Evolutionary conservation across 495 filamentous ascomycete species (phyloP).

Genomic region (Hypoxylon trugodes): DNA sequence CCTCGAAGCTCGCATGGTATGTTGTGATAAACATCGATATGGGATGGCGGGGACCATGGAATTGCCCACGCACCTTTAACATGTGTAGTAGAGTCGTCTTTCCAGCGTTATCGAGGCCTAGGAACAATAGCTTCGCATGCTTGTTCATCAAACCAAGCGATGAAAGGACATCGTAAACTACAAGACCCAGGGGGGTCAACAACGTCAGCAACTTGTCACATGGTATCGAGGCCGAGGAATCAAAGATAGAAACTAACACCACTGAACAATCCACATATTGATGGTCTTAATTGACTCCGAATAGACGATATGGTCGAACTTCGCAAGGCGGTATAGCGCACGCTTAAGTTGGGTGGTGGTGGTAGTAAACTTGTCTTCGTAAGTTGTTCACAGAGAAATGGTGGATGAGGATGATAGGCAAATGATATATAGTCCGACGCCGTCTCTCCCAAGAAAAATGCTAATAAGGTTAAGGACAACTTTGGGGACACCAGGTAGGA

Average conservation of each 20-base stretch:
- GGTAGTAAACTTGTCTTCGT: constrained; percentile 16
- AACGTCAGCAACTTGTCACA: constrained; percentile 37
- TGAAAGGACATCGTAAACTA: constrained; percentile 93
- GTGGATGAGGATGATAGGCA: constrained; percentile 20
- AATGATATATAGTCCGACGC: constrained; percentile 32
- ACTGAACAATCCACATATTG: constrained; percentile 95
- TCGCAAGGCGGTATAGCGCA: constrained; percentile 20
- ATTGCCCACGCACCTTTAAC: constrained; percentile 75
- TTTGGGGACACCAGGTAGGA: constrained; percentile 22
- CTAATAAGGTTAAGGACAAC: constrained; percentile 37
- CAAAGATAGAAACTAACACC: constrained; percentile 74
- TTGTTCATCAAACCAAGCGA: constrained; percentile 94
- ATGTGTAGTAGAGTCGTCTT: constrained; percentile 94
- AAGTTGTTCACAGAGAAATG: constrained; percentile 20
- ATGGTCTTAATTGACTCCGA: constrained; percentile 2
- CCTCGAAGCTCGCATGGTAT: background rate
- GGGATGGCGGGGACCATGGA: constrained; percentile 10
- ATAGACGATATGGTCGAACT: constrained; percentile 27
- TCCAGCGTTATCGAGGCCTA: constrained; percentile 96
- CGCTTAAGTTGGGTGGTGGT: background rate
- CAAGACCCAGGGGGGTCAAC: constrained; percentile 19
- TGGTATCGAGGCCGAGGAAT: background rate
- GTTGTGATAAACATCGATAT: background rate
- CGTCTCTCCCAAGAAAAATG: constrained; percentile 27
- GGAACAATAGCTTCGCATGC: constrained; percentile 92